A percentile compares a stretch with the other conserved stretches of the same genome.
phyloP scores from a whole-genome alignment of 2,329 filamentous ascomycete genomes.

The Colletotrichum musicola region DNA sequence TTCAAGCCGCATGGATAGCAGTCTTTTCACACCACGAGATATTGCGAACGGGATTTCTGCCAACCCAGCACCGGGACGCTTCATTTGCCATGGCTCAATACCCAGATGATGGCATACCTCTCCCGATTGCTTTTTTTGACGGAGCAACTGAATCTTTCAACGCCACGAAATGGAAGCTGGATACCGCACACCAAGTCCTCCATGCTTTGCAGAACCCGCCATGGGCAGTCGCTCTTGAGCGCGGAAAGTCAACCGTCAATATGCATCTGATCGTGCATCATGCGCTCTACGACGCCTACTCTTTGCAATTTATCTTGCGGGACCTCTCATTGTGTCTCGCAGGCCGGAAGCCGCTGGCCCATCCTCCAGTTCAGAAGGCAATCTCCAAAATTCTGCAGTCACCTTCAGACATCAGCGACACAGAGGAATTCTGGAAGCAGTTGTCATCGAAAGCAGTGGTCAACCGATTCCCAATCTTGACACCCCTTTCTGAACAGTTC shows the following conservation, averaged over 20 bases:
- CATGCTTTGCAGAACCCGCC: slow-evolving; percentile 65
- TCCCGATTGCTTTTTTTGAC: slow-evolving; percentile 41
- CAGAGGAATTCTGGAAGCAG: slow-evolving; percentile 73
- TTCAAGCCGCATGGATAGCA: slow-evolving; percentile 71
- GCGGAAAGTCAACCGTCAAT: slow-evolving; percentile 39
- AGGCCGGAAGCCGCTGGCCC: slow-evolving; percentile 32
- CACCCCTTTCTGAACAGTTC: slow-evolving; percentile 65
- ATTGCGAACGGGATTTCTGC: slow-evolving; percentile 79
- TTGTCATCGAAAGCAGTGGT: slow-evolving; percentile 66
- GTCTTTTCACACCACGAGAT: slow-evolving; percentile 73
- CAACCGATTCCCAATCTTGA: slow-evolving; percentile 82
- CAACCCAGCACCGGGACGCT: slow-evolving; percentile 68
- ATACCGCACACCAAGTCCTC: slow-evolving; percentile 50
- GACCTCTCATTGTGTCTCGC: slow-evolving; percentile 61
- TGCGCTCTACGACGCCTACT: slow-evolving; percentile 86
- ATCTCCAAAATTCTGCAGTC: slow-evolving; percentile 58
- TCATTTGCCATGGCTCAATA: slow-evolving; percentile 84
- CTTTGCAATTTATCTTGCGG: slow-evolving; percentile 73
- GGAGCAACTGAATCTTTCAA: slow-evolving; percentile 43
- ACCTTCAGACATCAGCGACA: slow-evolving; percentile 43
- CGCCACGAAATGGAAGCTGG: slow-evolving; percentile 53
- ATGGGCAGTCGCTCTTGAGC: slow-evolving; percentile 71
- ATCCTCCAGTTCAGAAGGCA: slow-evolving; percentile 47
- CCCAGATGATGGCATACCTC: slow-evolving; percentile 27
- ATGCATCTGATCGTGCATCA: slow-evolving; percentile 76